phyloP scores from a whole-genome alignment of 305 asterid genomes.

The Fraxinus albicans region DNA sequence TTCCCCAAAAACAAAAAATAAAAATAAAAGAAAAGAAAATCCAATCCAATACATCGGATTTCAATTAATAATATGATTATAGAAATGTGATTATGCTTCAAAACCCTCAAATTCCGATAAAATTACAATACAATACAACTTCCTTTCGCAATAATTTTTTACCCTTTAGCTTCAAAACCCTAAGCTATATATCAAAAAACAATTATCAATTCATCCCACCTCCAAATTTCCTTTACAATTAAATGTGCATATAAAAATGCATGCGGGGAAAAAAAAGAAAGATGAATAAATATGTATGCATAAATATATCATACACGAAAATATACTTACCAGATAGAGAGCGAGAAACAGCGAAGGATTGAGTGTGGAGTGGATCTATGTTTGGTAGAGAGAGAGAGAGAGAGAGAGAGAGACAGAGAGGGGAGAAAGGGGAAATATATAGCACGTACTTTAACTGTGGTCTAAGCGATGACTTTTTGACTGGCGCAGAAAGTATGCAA shows the following conservation, averaged over 20 bases:
- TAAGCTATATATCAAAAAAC: neutral
- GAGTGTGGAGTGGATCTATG: neutral
- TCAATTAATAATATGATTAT: neutral
- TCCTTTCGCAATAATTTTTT: neutral
- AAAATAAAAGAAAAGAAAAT: neutral
- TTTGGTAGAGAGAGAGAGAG: neutral
- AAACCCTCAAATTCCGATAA: neutral
- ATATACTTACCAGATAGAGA: neutral
- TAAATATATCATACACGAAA: neutral
- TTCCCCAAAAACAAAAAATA: neutral
- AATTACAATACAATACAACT: neutral
- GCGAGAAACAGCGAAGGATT: neutral
- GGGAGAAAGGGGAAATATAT: neutral
- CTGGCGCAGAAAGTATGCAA: slow-evolving; percentile 3
- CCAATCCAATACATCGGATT: neutral
- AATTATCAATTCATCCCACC: neutral
- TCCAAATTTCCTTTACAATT: neutral
- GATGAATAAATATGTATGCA: neutral
- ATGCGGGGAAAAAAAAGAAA: neutral
- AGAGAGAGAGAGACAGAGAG: neutral
- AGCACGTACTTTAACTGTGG: neutral
- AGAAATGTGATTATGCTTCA: neutral
- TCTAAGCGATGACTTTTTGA: neutral
- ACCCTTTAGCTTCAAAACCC: neutral
- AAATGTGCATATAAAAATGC: neutral